Conservation (phyloP, 2,329 filamentous ascomycete species). For the Apiospora sp. region DNA sequence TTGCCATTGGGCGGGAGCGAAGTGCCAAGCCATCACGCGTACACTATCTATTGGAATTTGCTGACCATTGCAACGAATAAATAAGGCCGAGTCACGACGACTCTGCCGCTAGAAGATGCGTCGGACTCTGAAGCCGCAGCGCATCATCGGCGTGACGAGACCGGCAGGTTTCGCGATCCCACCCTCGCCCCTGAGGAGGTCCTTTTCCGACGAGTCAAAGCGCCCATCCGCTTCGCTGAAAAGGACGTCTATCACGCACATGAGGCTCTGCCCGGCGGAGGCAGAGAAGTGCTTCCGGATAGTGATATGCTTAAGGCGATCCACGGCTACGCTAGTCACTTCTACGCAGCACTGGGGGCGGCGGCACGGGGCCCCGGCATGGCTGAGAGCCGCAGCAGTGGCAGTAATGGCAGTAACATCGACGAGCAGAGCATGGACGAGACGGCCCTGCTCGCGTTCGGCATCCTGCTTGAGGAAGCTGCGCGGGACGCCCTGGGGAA, state of each 20-base stretch:
- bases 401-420: conserved; percentile 63
- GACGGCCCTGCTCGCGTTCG: conserved; percentile 78
- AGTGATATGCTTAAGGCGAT: conserved; percentile 74
- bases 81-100: conserved; percentile 47
- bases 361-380: conserved; percentile 23
- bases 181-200: conserved; percentile 72
- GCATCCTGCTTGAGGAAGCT: conserved; percentile 78
- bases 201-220: conserved; percentile 70
- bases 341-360: conserved; percentile 60
- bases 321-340: conserved; percentile 73
- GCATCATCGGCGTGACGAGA: conserved; percentile 29
- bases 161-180: conserved; percentile 42
- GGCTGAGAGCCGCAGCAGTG: conserved; percentile 26
- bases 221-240: conserved; percentile 73
- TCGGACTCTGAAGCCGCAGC: conserved; percentile 31
- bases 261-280: conserved; percentile 58
- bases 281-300: conserved; percentile 64
- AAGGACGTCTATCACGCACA: conserved; percentile 76
- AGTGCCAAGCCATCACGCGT: background rate
- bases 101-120: conserved; percentile 37
- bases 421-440: conserved; percentile 76
- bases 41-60: background rate
- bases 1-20: conserved; percentile 18
- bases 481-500: conserved; percentile 66
- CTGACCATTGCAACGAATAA: background rate